phyloP scores from a whole-genome alignment of 2,329 filamentous ascomycete species.

The Alternaria longipes region DNA sequence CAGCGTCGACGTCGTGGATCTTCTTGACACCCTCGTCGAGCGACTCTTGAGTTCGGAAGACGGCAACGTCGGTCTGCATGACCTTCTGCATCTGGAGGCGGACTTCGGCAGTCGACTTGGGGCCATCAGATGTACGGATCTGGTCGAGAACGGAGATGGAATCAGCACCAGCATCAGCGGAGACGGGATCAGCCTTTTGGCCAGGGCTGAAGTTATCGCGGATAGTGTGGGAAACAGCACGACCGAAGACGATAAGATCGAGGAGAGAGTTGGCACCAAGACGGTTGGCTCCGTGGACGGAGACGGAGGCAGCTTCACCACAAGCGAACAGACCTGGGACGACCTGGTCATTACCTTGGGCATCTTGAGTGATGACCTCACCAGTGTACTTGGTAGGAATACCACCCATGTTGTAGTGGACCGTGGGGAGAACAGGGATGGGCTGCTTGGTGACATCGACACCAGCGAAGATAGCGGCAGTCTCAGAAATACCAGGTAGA shows the following conservation, averaged over 20 bases:
- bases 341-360: constrained; percentile 86
- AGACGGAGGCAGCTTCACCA: constrained; percentile 96
- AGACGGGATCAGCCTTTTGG: constrained; percentile 78
- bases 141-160: constrained; percentile 87
- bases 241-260: constrained; percentile 96
- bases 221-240: constrained; percentile 96
- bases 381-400: constrained; percentile 98
- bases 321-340: constrained; percentile 96
- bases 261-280: constrained; percentile 98
- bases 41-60: constrained; percentile 94
- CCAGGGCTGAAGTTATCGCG: constrained; percentile 92
- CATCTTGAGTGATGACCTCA: constrained; percentile 90
- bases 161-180: constrained; percentile 86
- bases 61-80: constrained; percentile 96
- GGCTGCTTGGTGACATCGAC: constrained; percentile 97
- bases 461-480: constrained; percentile 94
- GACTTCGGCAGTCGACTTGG: constrained; percentile 88
- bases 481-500: constrained; percentile 98
- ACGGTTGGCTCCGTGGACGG: constrained; percentile 97
- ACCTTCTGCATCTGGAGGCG: constrained; percentile 94
- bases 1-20: constrained; percentile 84
- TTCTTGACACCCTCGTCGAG: constrained; percentile 92
- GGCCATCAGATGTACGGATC: constrained; percentile 82
- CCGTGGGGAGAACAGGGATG: constrained; percentile 93
- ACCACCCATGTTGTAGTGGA: constrained; percentile 99